Evolutionary conservation across 176 grass and related monocot genomes (phyloP).

Genomic region (Coix lacrymajobi): DNA sequence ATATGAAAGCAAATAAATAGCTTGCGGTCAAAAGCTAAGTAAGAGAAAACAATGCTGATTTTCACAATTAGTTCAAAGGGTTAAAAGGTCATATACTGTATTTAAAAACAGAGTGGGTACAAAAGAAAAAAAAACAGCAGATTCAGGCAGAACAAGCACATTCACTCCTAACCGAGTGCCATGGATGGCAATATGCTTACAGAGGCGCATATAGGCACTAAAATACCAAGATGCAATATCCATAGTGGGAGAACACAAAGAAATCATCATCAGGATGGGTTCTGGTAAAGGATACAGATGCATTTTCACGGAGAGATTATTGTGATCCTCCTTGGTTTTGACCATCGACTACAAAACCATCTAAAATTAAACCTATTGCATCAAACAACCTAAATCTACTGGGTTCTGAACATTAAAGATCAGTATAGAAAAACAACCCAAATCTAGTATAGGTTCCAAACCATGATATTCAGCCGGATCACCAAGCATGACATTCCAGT

Average conservation of each 20-base stretch:
- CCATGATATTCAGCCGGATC: neutral
- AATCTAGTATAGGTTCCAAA: neutral
- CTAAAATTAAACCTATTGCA: neutral
- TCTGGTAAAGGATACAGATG: neutral
- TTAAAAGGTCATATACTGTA: neutral
- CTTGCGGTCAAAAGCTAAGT: neutral
- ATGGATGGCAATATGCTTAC: neutral
- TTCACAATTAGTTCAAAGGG: neutral
- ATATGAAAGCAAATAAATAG: neutral
- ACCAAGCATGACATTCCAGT: neutral
- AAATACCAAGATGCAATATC: neutral
- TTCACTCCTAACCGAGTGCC: neutral
- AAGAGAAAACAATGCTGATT: neutral
- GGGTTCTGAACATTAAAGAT: neutral
- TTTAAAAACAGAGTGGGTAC: no score
- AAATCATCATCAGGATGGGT: neutral
- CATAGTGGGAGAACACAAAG: neutral
- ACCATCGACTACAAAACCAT: neutral
- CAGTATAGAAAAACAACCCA: neutral
- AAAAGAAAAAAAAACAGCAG: neutral
- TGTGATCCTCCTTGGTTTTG: neutral
- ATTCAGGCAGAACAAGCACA: neutral
- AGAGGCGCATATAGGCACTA: neutral
- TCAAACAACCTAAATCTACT: neutral
- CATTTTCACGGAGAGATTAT: neutral